phyloP scores from a whole-genome alignment of 2,329 filamentous ascomycete genomes.

The Fusarium redolens region DNA sequence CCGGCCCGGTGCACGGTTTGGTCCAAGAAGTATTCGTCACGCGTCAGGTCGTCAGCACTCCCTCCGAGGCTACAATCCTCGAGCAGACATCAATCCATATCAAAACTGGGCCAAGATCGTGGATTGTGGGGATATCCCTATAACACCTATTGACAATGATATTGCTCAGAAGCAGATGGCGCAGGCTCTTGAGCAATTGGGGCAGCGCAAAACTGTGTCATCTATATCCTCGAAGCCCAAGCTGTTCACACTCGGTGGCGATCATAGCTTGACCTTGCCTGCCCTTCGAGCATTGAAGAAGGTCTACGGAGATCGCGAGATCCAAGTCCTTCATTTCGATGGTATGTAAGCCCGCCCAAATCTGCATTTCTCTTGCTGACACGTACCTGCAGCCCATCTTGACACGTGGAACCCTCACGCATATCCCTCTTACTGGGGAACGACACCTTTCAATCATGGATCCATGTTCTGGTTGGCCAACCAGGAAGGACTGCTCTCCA shows the following conservation, averaged over 20 bases:
- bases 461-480: constrained; percentile 92
- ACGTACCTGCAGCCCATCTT: constrained; percentile 64
- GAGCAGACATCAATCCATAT: constrained; percentile 87
- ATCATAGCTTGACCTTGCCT: constrained; percentile 78
- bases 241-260: constrained; percentile 78
- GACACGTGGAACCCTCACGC: constrained; percentile 88
- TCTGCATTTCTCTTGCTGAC: neutral
- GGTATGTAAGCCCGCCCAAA: constrained; percentile 25
- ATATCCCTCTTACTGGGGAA: constrained; percentile 80
- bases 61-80: constrained; percentile 81
- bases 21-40: constrained; percentile 85
- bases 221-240: constrained; percentile 57
- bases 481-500: constrained; percentile 81
- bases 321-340: constrained; percentile 81
- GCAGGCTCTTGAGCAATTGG: constrained; percentile 79
- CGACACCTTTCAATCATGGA: constrained; percentile 80
- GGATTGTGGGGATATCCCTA: constrained; percentile 90
- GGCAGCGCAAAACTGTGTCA: constrained; percentile 52
- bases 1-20: constrained; percentile 75
- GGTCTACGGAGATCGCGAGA: constrained; percentile 66
- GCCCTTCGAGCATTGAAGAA: constrained; percentile 74
- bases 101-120: constrained; percentile 81
- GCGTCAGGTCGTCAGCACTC: constrained; percentile 84
- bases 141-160: constrained; percentile 87
- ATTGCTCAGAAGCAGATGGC: constrained; percentile 87